Evolutionary conservation across 2,329 filamentous ascomycete genomes (phyloP), one percentile per base, ranked within the genome.

Genomic region (Juglanconis juglandina): DNA sequence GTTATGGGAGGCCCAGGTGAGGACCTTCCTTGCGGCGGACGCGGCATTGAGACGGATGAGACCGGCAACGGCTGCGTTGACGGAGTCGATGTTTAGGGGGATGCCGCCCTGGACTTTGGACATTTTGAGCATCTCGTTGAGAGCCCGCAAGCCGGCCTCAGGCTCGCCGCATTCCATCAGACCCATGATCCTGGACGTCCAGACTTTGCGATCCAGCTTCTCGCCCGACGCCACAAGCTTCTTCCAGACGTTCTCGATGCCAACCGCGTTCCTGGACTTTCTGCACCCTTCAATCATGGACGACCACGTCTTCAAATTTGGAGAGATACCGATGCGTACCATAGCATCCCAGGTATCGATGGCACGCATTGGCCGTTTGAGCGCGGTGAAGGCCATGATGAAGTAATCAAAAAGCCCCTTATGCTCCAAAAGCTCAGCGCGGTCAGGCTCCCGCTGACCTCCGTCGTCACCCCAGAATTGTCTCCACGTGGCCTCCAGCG

Each of bases 211-310:
- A 70, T 94, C 90, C 4, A 91, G 84, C 64, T 81, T 74, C 9
- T 86, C 68, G 1, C 83, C 83, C 1, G 85, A 81, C 8, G 69
- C 69, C 3, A 81, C 68, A 73, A 95, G 84, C 64, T 82, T 84
- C 0, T 73, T 66, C 91, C 91, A 96, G 37, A 92, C 80, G 1
- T 79, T 79, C 58, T 87, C 82, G 62, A 93, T 77, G 30, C 81
- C 85, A n/a, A 76, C 71, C 0, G 78, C 65, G 66, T 91, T 86
- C 57, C 79, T 79, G 53, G 84, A 79, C 53, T 78, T 79, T 68
- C 82, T 83, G 73, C 87, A 91, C 1, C 90, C 90, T 59, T 84
- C 80, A 65, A 95, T 83, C 82, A 95, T 89, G 48, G 84, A 77
- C 44, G 86, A 88, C 83, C 89, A 95, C 0, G 90, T 88, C 66